Conservation (phyloP, 2,329 filamentous ascomycete species). For the Sarocladium oryzae region DNA sequence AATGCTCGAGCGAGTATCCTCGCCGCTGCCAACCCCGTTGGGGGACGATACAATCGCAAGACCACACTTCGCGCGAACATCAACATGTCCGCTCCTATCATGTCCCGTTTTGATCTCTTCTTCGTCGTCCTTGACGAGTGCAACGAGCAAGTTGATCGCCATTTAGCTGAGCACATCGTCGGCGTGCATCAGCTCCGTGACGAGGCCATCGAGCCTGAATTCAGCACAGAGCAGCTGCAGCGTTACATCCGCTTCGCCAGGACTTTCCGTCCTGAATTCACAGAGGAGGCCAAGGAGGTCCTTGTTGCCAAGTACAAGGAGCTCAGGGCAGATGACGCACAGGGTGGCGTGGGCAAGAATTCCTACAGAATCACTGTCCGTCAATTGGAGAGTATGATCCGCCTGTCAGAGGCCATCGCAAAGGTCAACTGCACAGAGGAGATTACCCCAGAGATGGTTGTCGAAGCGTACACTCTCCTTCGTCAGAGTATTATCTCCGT, state of each 20-base stretch:
- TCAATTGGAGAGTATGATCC: constrained; percentile 93
- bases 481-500: constrained; percentile 95
- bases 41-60: constrained; percentile 96
- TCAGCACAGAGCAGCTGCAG: constrained; percentile 92
- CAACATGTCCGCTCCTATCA: constrained; percentile 98
- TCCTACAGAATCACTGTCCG: constrained; percentile 96
- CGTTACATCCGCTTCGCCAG: constrained; percentile 94
- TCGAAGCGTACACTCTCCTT: constrained; percentile 86
- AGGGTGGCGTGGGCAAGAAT: constrained; percentile 89
- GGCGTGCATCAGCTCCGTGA: constrained; percentile 89
- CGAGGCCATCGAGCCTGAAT: constrained; percentile 84
- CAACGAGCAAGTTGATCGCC: constrained; percentile 83
- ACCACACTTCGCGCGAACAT: constrained; percentile 89
- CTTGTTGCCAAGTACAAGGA: constrained; percentile 95
- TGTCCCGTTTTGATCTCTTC: constrained; percentile 98
- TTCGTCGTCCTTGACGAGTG: constrained; percentile 97
- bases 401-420: constrained; percentile 92
- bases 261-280: constrained; percentile 91
- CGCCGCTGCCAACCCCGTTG: constrained; percentile 91
- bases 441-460: constrained; percentile 75
- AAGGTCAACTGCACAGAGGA: constrained; percentile 96
- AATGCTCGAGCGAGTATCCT: constrained; percentile 95
- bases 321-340: constrained; percentile 83
- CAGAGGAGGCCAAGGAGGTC: constrained; percentile 73
- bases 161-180: constrained; percentile 91